Conservation (phyloP, 2,329 filamentous ascomycete species). For the Daldinia sp. region DNA sequence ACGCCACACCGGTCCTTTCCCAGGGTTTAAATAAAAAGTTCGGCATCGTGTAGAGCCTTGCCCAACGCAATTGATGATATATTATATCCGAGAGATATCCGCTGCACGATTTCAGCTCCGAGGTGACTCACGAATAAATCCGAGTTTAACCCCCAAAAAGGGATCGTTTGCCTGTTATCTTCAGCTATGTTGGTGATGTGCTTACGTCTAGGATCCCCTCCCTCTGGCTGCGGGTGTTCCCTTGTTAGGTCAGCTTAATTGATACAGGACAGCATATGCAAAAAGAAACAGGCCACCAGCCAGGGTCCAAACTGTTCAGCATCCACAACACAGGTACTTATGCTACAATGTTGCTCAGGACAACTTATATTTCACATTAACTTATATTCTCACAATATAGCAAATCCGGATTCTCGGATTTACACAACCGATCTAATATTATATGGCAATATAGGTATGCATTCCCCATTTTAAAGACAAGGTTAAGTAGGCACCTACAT, state of each 20-base stretch:
- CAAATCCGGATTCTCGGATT: no score
- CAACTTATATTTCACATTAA: no score
- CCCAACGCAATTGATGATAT: background rate
- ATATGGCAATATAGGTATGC: background rate
- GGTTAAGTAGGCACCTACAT: no score
- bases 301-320: no score
- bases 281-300: background rate
- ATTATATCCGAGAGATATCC: background rate
- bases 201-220: background rate
- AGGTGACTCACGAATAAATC: conserved; percentile 2
- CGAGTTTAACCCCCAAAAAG: background rate
- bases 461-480: background rate
- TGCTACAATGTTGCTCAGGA: no score
- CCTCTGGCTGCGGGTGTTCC: no score
- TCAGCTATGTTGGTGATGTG: background rate
- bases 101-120: conserved; percentile 1
- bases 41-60: background rate
- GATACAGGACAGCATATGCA: background rate
- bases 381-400: no score
- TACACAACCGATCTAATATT: no score
- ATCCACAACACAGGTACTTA: no score
- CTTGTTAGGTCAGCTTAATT: background rate
- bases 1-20: background rate
- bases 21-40: background rate
- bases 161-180: background rate